Conservation (phyloP, 2,329 filamentous ascomycete genomes). For the Colletotrichum liaoningense region DNA sequence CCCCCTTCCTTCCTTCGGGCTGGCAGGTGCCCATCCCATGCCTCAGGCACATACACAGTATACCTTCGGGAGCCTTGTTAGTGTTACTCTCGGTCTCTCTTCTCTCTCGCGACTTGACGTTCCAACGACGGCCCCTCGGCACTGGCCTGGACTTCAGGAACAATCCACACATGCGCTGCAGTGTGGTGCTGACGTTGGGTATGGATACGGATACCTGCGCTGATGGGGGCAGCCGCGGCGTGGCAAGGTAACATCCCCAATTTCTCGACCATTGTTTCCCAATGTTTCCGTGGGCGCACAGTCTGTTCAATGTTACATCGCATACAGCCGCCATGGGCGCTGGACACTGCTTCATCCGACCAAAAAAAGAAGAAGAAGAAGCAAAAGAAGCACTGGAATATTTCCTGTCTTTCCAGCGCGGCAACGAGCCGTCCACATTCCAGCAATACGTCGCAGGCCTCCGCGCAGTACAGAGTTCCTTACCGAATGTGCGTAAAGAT, state of each 20-base stretch:
- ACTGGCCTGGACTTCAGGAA: not conserved
- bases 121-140: not conserved
- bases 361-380: not conserved
- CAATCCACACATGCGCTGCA: not conserved
- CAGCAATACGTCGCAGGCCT: constrained; percentile 17
- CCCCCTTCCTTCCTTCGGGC: not conserved
- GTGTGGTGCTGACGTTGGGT: not conserved
- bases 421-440: constrained; percentile 6
- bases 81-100: not conserved
- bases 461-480: not conserved
- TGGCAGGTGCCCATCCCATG: not conserved
- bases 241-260: constrained; percentile 9
- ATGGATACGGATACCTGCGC: not conserved
- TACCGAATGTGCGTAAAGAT: not conserved
- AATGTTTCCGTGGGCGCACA: not conserved
- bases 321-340: constrained; percentile 5
- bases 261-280: constrained; percentile 14
- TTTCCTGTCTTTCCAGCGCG: not conserved
- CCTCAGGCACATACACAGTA: not conserved
- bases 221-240: not conserved
- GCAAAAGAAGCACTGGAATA: not conserved
- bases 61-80: not conserved
- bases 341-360: not conserved
- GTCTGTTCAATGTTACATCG: constrained; percentile 17
- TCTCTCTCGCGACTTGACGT: not conserved